Base-by-base conservation (phyloP, 495 filamentous ascomycete species). In the Aspergillus carlsbadensis region DNA sequence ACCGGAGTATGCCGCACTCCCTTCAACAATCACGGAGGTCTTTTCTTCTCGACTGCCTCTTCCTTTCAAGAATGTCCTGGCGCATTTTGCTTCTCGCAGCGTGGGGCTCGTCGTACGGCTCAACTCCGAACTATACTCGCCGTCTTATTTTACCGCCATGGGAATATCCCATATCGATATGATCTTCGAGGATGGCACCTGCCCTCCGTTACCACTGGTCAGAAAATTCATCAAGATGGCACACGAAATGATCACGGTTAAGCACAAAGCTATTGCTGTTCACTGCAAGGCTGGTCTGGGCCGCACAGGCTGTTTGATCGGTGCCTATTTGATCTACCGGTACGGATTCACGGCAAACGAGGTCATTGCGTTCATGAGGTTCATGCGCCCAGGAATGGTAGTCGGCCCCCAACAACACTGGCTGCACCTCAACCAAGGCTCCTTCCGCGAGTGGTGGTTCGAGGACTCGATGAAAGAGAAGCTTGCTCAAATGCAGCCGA, bases 371-470 rank as follows among this genome's bases (percentile, higher is more conserved):
- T 99, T 90, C 73, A 98, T 99, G 94, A 86, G 94, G 56, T 99
- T 99, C 74, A 99, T 98, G 94, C 86, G 94, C 33, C 94, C 94
- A 0, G 94, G 94, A 18, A 99, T 99, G 94, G 94, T 99, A 2
- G 94, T 99, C 31, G 94, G 94, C 1, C 94, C 94, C n/a, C 94
- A 99, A 65, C 94, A 99, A 71, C 94, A 99, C 70, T 99, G 94
- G 94, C 81, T 99, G 15, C 94, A 98, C 67, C 85, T 98, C 53
- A 96, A 99, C 77, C 94, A 99, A 74, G 88, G 87, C 11, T 83
- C 87, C 18, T 99, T 99, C 84, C 86, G 94, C 11, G 91, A 98
- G 65, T 99, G 94, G 94, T 99, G 91, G 91, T 84, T 89, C 48
- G 93, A 96, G 69, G 94, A 98, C 73, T 83, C 83, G 29, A 80